phyloP scores from a whole-genome alignment of 371 early-diverging fungal genomes.

The Lichtheimia ornata region DNA sequence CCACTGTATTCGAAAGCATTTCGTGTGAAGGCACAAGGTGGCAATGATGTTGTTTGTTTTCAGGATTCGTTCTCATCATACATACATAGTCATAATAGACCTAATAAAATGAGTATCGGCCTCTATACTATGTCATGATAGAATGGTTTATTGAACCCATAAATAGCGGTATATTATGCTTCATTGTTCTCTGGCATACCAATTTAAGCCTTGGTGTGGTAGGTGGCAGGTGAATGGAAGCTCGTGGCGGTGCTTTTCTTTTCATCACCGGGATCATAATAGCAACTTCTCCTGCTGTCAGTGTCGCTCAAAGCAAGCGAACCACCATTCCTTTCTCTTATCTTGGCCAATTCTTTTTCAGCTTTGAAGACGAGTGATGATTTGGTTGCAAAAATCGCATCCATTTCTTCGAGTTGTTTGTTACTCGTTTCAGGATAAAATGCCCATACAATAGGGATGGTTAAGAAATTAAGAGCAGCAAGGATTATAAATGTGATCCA shows the following conservation, averaged over 20 bases:
- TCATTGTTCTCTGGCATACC: too few relatives aligned
- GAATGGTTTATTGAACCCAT: too few relatives aligned
- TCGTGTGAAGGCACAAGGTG: too few relatives aligned
- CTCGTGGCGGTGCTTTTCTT: not conserved
- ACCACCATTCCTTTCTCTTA: not conserved
- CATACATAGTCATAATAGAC: too few relatives aligned
- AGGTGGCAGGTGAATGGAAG: too few relatives aligned
- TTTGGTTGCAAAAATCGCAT: conserved; percentile 40
- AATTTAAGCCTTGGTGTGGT: too few relatives aligned
- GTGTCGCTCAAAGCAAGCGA: not conserved
- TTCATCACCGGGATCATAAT: conserved; percentile 5
- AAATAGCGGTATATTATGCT: too few relatives aligned
- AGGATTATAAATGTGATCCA: conserved; percentile 42
- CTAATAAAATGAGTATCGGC: too few relatives aligned
- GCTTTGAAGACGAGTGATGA: conserved; percentile 38
- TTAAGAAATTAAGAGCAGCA: conserved; percentile 37
- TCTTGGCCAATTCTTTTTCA: conserved; percentile 32
- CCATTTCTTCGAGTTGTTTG: conserved; percentile 41
- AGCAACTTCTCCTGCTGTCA: not conserved
- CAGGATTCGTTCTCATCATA: too few relatives aligned
- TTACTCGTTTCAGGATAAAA: conserved; percentile 39
- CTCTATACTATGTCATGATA: too few relatives aligned
- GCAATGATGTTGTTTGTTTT: too few relatives aligned
- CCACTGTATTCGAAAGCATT: too few relatives aligned
- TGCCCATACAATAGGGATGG: conserved; percentile 37